Evolutionary conservation across 176 grass and related monocot genomes (phyloP).

Genomic region (Panicum miliaceum): DNA sequence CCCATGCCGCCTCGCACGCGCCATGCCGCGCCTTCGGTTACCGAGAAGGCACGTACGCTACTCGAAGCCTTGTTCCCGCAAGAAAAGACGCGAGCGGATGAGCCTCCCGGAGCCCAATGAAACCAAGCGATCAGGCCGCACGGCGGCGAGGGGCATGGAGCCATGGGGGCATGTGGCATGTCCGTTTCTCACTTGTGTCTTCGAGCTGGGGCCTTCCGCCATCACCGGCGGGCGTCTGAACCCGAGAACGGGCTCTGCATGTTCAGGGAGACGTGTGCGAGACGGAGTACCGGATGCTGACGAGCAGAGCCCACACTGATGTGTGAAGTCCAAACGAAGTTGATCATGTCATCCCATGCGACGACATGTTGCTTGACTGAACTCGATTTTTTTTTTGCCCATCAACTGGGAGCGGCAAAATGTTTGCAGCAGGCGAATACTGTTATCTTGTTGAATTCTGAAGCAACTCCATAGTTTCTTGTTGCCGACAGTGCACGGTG

Average conservation of each 20-base stretch:
- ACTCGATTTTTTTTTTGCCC: not conserved
- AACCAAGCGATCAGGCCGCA: not conserved
- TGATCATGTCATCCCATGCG: not conserved
- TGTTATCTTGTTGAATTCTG: not conserved
- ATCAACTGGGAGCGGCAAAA: not conserved
- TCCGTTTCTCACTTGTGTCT: conserved; percentile 39
- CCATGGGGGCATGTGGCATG: conserved; percentile 14
- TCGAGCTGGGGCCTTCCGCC: not conserved
- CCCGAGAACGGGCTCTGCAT: not conserved
- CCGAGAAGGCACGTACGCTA: conserved; percentile 12
- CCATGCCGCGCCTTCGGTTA: not conserved
- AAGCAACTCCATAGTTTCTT: not conserved
- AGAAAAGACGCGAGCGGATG: not conserved
- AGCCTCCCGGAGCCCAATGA: not conserved
- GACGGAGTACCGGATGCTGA: not conserved
- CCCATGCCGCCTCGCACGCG: conserved; percentile 24
- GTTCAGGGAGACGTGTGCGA: not conserved
- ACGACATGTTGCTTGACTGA: not conserved
- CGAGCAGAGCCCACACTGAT: not conserved
- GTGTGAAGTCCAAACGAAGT: not conserved
- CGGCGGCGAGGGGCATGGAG: not conserved
- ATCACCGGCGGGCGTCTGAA: conserved; percentile 22
- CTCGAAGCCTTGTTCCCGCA: conserved; percentile 20
- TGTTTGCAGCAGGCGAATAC: not conserved
- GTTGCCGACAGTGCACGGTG: not conserved